Evolutionary conservation across 768 basidiomycete genomes (phyloP).

Genomic region (Cytidiella melzeri): DNA sequence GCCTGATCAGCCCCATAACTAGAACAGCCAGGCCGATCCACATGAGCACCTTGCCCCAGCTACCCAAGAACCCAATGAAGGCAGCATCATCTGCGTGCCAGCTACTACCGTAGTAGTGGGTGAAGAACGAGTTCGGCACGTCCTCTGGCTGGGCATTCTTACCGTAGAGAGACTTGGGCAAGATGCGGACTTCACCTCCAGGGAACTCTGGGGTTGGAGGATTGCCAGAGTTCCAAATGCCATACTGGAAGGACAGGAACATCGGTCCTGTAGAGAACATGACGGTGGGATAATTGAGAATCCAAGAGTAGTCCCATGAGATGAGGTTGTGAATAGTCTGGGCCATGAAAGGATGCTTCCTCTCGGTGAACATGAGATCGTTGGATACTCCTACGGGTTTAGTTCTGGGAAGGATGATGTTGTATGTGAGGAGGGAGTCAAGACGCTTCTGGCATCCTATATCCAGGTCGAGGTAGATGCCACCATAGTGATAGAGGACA

Average conservation of each 20-base stretch:
- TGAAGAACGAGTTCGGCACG: conserved; percentile 88
- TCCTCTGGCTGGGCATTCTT: conserved; percentile 85
- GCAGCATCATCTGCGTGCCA: conserved; percentile 99
- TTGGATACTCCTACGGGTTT: conserved; percentile 97
- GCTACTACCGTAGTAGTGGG: conserved; percentile 96
- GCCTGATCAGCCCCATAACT: conserved; percentile 58
- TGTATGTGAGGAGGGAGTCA: conserved; percentile 80
- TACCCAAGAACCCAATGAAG: conserved; percentile 90
- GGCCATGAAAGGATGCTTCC: conserved; percentile 81
- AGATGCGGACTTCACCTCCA: conserved; percentile 74
- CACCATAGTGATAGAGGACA: conserved; percentile 91
- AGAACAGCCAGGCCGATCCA: conserved; percentile 74
- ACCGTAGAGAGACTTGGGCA: conserved; percentile 96
- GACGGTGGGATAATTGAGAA: conserved; percentile 98
- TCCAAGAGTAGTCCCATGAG: conserved; percentile 89
- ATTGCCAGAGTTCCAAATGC: conserved; percentile 72
- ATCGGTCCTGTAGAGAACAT: conserved; percentile 99
- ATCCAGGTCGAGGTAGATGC: conserved; percentile 94
- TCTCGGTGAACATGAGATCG: conserved; percentile 91
- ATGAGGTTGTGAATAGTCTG: conserved; percentile 90
- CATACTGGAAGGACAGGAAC: conserved; percentile 95
- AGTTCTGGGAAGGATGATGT: conserved; percentile 89
- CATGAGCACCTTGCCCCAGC: conserved; percentile 86
- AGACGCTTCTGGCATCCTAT: conserved; percentile 85
- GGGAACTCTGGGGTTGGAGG: conserved; percentile 45